Evolutionary conservation across 1,284 basidiomycete species (phyloP).

Genomic region (Inonotus obliquus): DNA sequence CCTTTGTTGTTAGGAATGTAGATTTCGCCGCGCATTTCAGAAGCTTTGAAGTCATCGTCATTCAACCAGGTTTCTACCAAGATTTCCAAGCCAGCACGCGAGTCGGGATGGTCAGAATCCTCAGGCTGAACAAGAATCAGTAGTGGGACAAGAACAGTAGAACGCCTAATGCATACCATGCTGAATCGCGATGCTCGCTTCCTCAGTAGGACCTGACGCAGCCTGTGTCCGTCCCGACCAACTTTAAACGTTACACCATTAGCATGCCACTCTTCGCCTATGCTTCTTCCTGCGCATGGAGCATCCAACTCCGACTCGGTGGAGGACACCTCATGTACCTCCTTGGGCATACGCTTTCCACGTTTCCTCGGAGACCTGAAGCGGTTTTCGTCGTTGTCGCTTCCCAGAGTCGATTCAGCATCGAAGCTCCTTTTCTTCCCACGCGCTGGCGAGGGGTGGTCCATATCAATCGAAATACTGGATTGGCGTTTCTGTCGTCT

Average conservation of each 20-base stretch:
- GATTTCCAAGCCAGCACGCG: constrained; percentile 57
- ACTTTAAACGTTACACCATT: constrained; percentile 67
- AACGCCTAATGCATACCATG: constrained; percentile 49
- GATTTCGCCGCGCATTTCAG: constrained; percentile 54
- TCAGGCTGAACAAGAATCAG: constrained; percentile 44
- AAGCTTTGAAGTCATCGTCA: constrained; percentile 63
- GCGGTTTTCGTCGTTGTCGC: constrained; percentile 39
- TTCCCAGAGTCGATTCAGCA: constrained; percentile 40
- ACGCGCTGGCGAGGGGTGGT: constrained; percentile 40
- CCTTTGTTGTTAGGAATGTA: constrained; percentile 47
- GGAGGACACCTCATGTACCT: constrained; percentile 30
- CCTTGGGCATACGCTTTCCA: constrained; percentile 24
- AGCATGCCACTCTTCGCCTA: constrained; percentile 72
- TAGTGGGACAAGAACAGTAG: constrained; percentile 1
- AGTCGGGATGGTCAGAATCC: constrained; percentile 74
- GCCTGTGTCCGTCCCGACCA: constrained; percentile 60
- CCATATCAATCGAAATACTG: constrained; percentile 41
- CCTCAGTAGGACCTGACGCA: constrained; percentile 64
- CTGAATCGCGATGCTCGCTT: constrained; percentile 60
- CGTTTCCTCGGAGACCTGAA: constrained; percentile 26
- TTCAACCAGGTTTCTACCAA: constrained; percentile 72
- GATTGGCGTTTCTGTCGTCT: constrained; percentile 39
- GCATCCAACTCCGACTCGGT: constrained; percentile 43
- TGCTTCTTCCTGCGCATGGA: constrained; percentile 47
- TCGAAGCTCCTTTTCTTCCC: constrained; percentile 65